phyloP scores from a whole-genome alignment of 805 yeast species.

The Yamadazyma philogaea region DNA sequence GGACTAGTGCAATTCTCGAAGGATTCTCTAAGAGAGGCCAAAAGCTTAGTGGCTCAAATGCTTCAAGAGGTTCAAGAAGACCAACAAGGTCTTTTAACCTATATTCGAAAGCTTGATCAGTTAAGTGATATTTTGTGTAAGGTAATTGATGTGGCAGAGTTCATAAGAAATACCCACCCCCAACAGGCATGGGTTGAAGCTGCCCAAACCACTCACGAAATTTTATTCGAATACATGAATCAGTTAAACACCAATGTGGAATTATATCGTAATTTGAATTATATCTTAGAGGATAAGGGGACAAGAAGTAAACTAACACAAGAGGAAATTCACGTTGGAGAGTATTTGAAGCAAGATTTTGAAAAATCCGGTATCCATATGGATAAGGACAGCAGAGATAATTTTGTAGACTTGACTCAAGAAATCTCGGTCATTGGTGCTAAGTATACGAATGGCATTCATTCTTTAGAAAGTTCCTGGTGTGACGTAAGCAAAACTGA shows the following conservation, averaged over 20 bases:
- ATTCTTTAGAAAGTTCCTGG: slow-evolving; percentile 32
- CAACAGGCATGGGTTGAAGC: slow-evolving; percentile 63
- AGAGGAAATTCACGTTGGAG: slow-evolving; percentile 84
- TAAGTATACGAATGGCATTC: slow-evolving; percentile 57
- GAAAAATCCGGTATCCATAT: slow-evolving; percentile 86
- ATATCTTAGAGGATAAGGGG: slow-evolving; percentile 46
- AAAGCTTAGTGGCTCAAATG: slow-evolving; percentile 57
- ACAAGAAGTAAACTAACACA: slow-evolving; percentile 40
- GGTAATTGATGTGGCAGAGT: slow-evolving; percentile 91
- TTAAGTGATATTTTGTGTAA: slow-evolving; percentile 86
- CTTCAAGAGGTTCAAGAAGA: slow-evolving; percentile 35
- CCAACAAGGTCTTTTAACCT: slow-evolving; percentile 43
- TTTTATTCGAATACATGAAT: slow-evolving; percentile 92
- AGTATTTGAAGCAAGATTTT: slow-evolving; percentile 76
- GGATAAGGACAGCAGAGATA: slow-evolving; percentile 58
- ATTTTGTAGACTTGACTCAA: slow-evolving; percentile 76
- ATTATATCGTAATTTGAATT: slow-evolving; percentile 57
- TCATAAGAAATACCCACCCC: slow-evolving; percentile 87
- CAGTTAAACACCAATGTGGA: slow-evolving; percentile 79
- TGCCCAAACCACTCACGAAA: slow-evolving; percentile 84
- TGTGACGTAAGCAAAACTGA: slow-evolving; percentile 31
- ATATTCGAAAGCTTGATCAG: slow-evolving; percentile 70
- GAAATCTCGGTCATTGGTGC: slow-evolving; percentile 81
- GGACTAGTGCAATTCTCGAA: slow-evolving; percentile 69
- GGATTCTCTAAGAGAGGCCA: slow-evolving; percentile 63